Evolutionary conservation across 169 alveolate species (phyloP), one percentile per base, ranked within the genome.

Genomic region (Plasmodium relictum): DNA sequence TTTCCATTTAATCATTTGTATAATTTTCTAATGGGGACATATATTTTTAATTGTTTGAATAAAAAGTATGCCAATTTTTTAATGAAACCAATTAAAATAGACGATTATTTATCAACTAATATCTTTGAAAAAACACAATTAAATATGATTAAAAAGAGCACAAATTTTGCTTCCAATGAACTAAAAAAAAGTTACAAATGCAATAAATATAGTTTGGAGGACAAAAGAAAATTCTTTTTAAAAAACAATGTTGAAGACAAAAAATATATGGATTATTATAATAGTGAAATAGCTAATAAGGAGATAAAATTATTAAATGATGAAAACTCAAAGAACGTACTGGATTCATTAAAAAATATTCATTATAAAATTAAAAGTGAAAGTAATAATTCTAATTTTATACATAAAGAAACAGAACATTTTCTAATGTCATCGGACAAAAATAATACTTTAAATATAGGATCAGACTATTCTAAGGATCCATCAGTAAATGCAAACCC

Each of bases 71-170:
- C 41, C 12, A 83, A 39, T 52, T 59, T 66, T 66, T 83, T 83
- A 59, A 68, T 68, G 73, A 83, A 52, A 24, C 91, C 91, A 14
- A 83, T 83, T 16, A 83, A 68, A 61, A 66, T 83, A 68, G 80
- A 68, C n/a, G 91, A 83, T 3, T 50, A 50, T n/a, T 41, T 72
- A 26, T 68, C 61, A 44, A 41, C 69, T 26, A 83, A 26, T 62
- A 48, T 83, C 37, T 83, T 83, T 71, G 91, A 83, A 54, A 83
- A 71, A 62, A 66, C 91, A 26, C 91, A 83, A 83, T 14, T 66
- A n/a, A 66, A 66, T 71, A 48, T 41, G 48, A 22, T 56, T 42
- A 83, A 48, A 31, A 83, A 39, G 54, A 61, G 26, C 63, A 22
- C 70, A 7, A 52, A 63, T 63, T 16, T 78, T 9, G 16, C 56